Evolutionary conservation across 345 rosid genomes (phyloP).

Genomic region (Melastoma malabathricum): DNA sequence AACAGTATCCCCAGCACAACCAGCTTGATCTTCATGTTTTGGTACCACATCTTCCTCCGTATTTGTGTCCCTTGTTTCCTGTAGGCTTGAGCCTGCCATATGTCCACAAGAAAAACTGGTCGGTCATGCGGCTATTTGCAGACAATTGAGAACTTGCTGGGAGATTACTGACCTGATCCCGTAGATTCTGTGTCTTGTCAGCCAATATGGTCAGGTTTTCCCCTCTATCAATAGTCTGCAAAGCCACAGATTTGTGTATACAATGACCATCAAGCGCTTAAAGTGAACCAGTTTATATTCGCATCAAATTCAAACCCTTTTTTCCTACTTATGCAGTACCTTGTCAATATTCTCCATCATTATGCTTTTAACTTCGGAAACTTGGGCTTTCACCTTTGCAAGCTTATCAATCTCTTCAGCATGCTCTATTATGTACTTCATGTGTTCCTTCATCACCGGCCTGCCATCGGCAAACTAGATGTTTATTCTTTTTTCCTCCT

Average conservation of each 20-base stretch:
- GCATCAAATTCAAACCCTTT: too few species aligned
- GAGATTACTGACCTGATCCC: slow-evolving; percentile 34
- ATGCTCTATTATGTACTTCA: slow-evolving; percentile 83
- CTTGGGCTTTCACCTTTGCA: slow-evolving; percentile 94
- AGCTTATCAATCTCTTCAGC: slow-evolving; percentile 92
- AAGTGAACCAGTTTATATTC: too few species aligned
- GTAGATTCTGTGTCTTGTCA: slow-evolving; percentile 68
- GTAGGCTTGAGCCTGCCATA: slow-evolving; percentile 47
- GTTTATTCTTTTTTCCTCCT: too few species aligned
- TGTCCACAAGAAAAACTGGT: too few species aligned
- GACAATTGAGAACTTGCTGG: too few species aligned
- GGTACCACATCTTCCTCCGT: slow-evolving; percentile 83
- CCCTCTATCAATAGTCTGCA: slow-evolving; percentile 75
- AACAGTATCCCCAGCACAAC: slow-evolving; percentile 58
- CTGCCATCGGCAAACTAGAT: slow-evolving; percentile 20
- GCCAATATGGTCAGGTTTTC: slow-evolving; percentile 57
- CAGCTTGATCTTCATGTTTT: slow-evolving; percentile 76
- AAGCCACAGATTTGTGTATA: too few species aligned
- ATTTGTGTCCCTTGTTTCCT: slow-evolving; percentile 57
- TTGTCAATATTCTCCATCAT: slow-evolving; percentile 95
- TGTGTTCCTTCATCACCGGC: slow-evolving; percentile 90
- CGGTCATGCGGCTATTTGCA: too few species aligned
- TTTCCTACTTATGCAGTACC: slow-evolving; percentile 20
- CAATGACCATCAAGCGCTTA: background rate
- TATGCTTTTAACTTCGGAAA: slow-evolving; percentile 90